Evolutionary conservation across 768 basidiomycete species (phyloP).

Genomic region (Lanmaoa pseudosensibilis): DNA sequence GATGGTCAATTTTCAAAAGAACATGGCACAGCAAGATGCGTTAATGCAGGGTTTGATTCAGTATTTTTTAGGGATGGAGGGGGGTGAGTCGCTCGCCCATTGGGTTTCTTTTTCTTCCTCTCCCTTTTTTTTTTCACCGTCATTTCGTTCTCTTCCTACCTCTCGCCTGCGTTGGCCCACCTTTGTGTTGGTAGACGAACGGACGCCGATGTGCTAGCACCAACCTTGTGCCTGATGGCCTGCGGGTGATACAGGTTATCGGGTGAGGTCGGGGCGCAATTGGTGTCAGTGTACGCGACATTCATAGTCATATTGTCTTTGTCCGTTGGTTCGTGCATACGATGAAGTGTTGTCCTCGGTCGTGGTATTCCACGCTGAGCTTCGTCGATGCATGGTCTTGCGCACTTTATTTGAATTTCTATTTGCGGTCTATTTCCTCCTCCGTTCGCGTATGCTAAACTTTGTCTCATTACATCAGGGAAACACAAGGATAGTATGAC

Average conservation of each 20-base stretch:
- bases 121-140: background rate
- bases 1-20: constrained; percentile 70
- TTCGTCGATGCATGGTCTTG: background rate
- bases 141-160: background rate
- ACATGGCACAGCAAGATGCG: constrained; percentile 82
- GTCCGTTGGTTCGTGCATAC: background rate
- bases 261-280: background rate
- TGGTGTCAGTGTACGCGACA: background rate
- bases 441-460: constrained; percentile 6
- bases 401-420: background rate
- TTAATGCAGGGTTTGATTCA: constrained; percentile 80
- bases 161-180: background rate
- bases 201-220: background rate
- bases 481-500: constrained; percentile 25
- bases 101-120: background rate
- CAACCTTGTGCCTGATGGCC: background rate
- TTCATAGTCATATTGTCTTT: background rate
- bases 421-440: background rate
- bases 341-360: too few species aligned
- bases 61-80: constrained; percentile 75
- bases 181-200: background rate
- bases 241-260: background rate
- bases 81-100: constrained; percentile 41
- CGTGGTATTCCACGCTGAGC: background rate
- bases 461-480: constrained; percentile 7